Evolutionary conservation across 78 protist genomes (phyloP).

Genomic region (Dictyostelium citrinum): DNA sequence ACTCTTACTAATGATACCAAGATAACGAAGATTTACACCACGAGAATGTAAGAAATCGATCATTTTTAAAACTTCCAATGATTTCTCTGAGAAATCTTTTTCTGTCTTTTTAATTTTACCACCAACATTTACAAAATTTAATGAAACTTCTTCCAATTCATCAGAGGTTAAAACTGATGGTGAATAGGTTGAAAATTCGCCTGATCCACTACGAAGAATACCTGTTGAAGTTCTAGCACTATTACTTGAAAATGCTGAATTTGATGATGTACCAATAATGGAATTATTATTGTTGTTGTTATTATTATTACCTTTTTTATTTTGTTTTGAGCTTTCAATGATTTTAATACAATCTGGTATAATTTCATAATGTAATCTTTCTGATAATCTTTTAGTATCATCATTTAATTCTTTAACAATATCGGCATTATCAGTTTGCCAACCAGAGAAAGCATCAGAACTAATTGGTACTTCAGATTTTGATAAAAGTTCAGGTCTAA

Average conservation of each 20-base stretch:
- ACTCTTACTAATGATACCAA: slow-evolving; percentile 28
- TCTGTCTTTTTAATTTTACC: background rate
- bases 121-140: background rate
- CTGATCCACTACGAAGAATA: background rate
- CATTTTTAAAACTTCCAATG: background rate
- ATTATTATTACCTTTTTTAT: background rate
- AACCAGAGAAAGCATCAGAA: slow-evolving; percentile 68
- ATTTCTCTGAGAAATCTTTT: background rate
- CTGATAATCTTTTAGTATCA: slow-evolving; percentile 27
- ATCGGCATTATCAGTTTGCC: slow-evolving; percentile 24
- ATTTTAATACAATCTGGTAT: slow-evolving; percentile 41
- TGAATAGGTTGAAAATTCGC: background rate
- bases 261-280: background rate
- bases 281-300: background rate
- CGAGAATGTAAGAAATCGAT: slow-evolving; percentile 16
- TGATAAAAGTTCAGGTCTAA: slow-evolving; percentile 46
- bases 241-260: background rate
- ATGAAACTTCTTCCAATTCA: background rate
- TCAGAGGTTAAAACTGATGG: background rate
- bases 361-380: background rate
- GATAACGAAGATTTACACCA: slow-evolving; percentile 64
- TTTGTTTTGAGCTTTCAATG: background rate
- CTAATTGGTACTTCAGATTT: background rate
- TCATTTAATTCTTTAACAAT: slow-evolving; percentile 7
- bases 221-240: background rate